Base-by-base conservation (phyloP, 1,284 basidiomycete species). In the Gomphus bonarii region DNA sequence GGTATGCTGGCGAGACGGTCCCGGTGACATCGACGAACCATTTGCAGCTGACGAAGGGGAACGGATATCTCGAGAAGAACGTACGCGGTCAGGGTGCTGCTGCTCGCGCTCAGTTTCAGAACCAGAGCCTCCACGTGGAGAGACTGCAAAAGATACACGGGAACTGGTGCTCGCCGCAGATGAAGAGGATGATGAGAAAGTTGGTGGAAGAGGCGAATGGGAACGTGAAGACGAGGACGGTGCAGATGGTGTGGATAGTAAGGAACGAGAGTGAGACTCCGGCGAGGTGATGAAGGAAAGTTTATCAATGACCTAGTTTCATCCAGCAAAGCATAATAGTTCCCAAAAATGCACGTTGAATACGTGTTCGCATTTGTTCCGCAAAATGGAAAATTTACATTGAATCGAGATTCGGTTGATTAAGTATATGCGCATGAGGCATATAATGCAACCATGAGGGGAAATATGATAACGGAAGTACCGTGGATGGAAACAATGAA, bases 91-190 rank as follows among this genome's bases (percentile, higher is more conserved):
- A 42, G 30, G 35, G 25, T 46, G 40, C 18, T 28, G 40, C 40
- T 44, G 51, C 35, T 44, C 30, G 22, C 75, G 76, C 68, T 88
- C 85, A 0, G 85, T 88, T 66, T 88, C 86, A 2, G 85, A 88
- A 42, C 85, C 86, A 25, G 85, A 88, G 50, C 76, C 69, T 49
- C 64, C 68, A 53, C 4, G 56, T 12, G 22, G 35, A 22, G 50
- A 43, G 14, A 28, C 14, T 42, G 49, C 30, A 28, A 40, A 43
- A 12, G 35, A 42, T 16, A 55, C 44, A 42, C 43, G 44, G 35
- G 44, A 46, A 20, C 42, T 46, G 31, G 54, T 47, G 30, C 43
- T 55, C 11, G 31, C 35, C 4, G 36, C 18, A 46, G 54, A 46
- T 20, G 44, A 46, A 14, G 57, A 42, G 48, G 52, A 58, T 18